Conservation (phyloP, 148 eudicot species). For the Silene latifolia region DNA sequence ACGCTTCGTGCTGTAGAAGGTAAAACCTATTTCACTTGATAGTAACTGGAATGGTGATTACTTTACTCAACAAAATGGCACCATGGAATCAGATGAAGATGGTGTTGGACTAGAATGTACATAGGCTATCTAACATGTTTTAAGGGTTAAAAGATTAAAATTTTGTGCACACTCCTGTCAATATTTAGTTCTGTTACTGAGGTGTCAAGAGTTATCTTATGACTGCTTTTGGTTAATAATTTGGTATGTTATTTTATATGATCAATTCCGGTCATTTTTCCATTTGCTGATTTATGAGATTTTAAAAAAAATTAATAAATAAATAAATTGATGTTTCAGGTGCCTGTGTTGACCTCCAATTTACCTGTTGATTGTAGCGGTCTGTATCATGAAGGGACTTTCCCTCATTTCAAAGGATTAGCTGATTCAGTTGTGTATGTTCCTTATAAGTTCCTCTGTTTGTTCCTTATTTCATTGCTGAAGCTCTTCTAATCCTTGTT, state of each 20-base stretch:
- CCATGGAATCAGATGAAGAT: constrained; percentile 1
- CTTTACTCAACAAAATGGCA: neutral
- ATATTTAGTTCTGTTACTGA: neutral
- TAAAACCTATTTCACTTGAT: neutral
- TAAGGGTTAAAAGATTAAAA: neutral
- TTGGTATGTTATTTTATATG: neutral
- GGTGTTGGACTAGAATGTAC: neutral
- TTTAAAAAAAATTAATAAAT: neutral
- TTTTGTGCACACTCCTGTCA: neutral
- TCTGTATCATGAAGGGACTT: constrained; percentile 77
- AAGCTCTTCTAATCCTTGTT: constrained; percentile 15
- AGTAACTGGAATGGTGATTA: neutral
- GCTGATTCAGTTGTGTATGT: constrained; percentile 87
- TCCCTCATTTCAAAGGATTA: constrained; percentile 90
- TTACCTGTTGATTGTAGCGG: constrained; percentile 76
- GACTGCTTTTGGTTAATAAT: neutral
- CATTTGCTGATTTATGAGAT: neutral
- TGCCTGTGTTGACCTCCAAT: constrained; percentile 86
- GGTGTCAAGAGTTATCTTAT: neutral
- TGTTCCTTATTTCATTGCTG: constrained; percentile 13
- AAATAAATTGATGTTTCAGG: constrained; percentile 57
- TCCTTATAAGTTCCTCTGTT: constrained; percentile 12
- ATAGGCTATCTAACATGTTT: neutral
- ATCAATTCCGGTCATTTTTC: neutral
- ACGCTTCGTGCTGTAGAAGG: neutral